These are phyloP conservation scores for Golubevia pallescens DNA, from an alignment of 1,284 basidiomycete species.

Conservation along the genomic window DNA sequence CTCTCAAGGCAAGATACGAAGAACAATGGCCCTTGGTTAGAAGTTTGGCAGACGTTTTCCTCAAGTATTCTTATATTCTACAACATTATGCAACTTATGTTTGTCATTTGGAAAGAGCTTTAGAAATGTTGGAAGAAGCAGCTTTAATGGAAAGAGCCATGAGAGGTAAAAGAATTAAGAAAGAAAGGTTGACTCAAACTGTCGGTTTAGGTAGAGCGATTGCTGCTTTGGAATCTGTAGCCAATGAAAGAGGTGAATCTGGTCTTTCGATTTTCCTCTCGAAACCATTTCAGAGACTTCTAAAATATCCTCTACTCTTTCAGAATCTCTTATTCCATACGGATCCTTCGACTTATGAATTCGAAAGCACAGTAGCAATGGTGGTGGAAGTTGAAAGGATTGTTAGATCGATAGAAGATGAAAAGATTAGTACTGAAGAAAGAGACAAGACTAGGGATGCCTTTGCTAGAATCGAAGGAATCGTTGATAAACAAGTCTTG, in stretches of 20 bases:
- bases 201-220: constrained; percentile 56
- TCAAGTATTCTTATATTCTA: constrained; percentile 37
- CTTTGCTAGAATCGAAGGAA: constrained; percentile 91
- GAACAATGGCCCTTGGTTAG: constrained; percentile 54
- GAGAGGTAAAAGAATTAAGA: constrained; percentile 41
- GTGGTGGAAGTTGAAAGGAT: constrained; percentile 95
- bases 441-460: constrained; percentile 91
- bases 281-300: constrained; percentile 93
- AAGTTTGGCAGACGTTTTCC: constrained; percentile 47
- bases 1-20: constrained; percentile 45
- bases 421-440: constrained; percentile 94
- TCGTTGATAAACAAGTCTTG: constrained; percentile 71
- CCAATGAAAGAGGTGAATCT: constrained; percentile 85
- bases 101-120: constrained; percentile 39
- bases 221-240: constrained; percentile 73
- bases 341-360: constrained; percentile 94
- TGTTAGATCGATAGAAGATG: constrained; percentile 93
- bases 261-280: constrained; percentile 90
- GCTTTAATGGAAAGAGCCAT: constrained; percentile 50
- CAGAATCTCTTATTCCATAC: constrained; percentile 83
- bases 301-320: constrained; percentile 96
- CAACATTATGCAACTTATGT: constrained; percentile 44
- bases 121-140: constrained; percentile 49
- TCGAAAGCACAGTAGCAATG: constrained; percentile 93
- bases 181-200: constrained; percentile 42